phyloP scores from a whole-genome alignment of 371 early-diverging fungal genomes.

The Mortierella sp. region DNA sequence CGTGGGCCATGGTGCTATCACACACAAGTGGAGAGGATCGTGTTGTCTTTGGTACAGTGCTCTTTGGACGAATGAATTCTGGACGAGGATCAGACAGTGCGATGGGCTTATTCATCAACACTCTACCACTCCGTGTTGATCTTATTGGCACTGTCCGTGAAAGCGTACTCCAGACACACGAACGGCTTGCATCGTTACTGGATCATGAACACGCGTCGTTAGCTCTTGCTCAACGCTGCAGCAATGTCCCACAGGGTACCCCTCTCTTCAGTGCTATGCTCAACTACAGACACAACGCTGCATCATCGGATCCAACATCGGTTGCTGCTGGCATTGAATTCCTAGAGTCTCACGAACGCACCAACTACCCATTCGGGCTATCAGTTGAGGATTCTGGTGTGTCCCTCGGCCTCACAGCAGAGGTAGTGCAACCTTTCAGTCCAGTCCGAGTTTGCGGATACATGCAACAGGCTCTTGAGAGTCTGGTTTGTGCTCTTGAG shows the following conservation, averaged over 20 bases:
- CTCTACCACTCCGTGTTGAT: constrained; percentile 23
- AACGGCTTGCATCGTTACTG: constrained; percentile 5
- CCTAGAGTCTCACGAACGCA: constrained; percentile 6
- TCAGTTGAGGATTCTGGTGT: constrained; percentile 9
- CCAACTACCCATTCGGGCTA: constrained; percentile 13
- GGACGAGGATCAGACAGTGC: constrained; percentile 3
- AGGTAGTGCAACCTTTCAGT: constrained; percentile 9
- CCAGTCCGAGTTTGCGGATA: constrained; percentile 1
- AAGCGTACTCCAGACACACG: constrained; percentile 3
- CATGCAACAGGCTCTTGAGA: constrained; percentile 7
- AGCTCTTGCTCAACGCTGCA: constrained; percentile 32
- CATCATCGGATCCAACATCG: not conserved
- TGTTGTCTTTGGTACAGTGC: constrained; percentile 22
- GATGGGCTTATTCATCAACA: constrained; percentile 22
- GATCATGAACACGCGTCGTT: constrained; percentile 20
- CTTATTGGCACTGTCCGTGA: constrained; percentile 5
- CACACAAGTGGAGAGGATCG: constrained; percentile 12
- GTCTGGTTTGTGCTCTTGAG: constrained; percentile 1
- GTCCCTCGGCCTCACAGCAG: constrained; percentile 8
- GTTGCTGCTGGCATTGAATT: not conserved
- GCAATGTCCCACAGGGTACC: constrained; percentile 20
- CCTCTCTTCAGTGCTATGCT: constrained; percentile 22
- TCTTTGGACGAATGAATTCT: constrained; percentile 2
- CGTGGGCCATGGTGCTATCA: constrained; percentile 15
- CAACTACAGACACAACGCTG: constrained; percentile 27